A percentile compares a stretch with the other conserved stretches of the same genome.
phyloP scores from a whole-genome alignment of 495 filamentous ascomycete species.

The Evansstolkia leycettana region DNA sequence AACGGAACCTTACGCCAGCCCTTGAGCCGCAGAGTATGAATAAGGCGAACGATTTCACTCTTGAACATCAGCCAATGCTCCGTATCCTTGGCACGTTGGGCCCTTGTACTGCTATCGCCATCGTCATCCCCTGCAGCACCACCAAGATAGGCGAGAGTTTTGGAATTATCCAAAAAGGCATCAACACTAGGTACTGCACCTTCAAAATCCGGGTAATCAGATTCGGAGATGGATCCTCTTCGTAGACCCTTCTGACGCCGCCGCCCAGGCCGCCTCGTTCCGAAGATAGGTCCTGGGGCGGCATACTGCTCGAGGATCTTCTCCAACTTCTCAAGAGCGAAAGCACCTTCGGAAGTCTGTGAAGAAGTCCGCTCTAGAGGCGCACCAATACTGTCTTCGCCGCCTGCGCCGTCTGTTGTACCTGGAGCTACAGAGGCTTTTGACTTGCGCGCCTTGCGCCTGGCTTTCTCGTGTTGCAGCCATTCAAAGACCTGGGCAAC shows the following conservation, averaged over 20 bases:
- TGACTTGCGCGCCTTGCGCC: constrained; percentile 40
- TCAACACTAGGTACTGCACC: constrained; percentile 66
- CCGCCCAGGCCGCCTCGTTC: constrained; percentile 16
- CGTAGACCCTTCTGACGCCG: constrained; percentile 24
- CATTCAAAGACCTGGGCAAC: constrained; percentile 65
- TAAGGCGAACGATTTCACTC: constrained; percentile 72
- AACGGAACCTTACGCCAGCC: constrained; percentile 79
- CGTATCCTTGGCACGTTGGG: constrained; percentile 46
- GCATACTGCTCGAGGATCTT: constrained; percentile 50
- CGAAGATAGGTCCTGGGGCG: constrained; percentile 10
- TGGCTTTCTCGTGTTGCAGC: constrained; percentile 65
- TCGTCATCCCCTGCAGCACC: constrained; percentile 40
- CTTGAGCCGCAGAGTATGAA: constrained; percentile 80
- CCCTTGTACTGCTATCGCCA: constrained; percentile 13
- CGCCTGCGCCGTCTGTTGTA: constrained; percentile 12
- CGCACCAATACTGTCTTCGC: constrained; percentile 14
- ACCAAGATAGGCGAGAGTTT: constrained; percentile 63
- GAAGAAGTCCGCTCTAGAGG: constrained; percentile 15
- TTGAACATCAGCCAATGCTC: constrained; percentile 76
- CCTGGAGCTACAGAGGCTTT: constrained; percentile 8
- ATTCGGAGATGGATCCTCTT: constrained; percentile 54
- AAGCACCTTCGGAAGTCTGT: constrained; percentile 43
- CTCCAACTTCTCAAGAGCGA: constrained; percentile 58
- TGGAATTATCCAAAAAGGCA: constrained; percentile 73
- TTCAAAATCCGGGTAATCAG: constrained; percentile 64